Evolutionary conservation across 75 land plant genomes (phyloP).

Genomic region (Larix kaempferi): DNA sequence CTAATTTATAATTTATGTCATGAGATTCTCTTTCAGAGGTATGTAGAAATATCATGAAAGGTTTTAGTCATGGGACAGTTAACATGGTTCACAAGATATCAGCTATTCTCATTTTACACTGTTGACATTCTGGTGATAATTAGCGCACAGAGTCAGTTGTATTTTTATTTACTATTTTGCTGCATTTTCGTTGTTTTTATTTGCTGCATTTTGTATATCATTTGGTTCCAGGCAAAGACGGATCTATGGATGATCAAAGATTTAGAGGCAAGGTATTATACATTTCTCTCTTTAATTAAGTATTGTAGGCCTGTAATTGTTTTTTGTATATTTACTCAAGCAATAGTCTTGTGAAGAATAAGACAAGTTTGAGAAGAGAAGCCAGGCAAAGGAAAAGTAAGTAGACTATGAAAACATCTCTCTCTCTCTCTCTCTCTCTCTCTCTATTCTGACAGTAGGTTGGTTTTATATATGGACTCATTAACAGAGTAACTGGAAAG

Average conservation of each 20-base stretch:
- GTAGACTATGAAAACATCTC: not conserved
- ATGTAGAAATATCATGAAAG: not conserved
- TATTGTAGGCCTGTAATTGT: not conserved
- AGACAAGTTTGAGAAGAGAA: not conserved
- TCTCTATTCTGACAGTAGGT: not conserved
- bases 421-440: not conserved
- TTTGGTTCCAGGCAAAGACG: not conserved
- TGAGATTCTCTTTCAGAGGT: not conserved
- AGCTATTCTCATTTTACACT: not conserved
- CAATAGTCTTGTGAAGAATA: not conserved
- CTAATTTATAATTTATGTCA: too few species aligned
- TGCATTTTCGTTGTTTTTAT: not conserved
- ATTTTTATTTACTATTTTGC: conserved; percentile 1
- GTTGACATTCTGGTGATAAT: not conserved
- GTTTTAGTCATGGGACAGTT: not conserved
- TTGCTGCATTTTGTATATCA: not conserved
- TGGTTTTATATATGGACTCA: not conserved
- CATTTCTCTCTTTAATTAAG: not conserved
- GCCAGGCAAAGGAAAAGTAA: not conserved
- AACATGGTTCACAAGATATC: not conserved
- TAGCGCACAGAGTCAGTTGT: not conserved
- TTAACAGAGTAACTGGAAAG: conserved; percentile 86
- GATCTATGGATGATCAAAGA: not conserved
- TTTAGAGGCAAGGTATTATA: conserved; percentile 5
- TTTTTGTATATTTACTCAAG: not conserved